Evolutionary conservation across 768 basidiomycete genomes (phyloP).

Genomic region (Boletus rufocinnamomeus): DNA sequence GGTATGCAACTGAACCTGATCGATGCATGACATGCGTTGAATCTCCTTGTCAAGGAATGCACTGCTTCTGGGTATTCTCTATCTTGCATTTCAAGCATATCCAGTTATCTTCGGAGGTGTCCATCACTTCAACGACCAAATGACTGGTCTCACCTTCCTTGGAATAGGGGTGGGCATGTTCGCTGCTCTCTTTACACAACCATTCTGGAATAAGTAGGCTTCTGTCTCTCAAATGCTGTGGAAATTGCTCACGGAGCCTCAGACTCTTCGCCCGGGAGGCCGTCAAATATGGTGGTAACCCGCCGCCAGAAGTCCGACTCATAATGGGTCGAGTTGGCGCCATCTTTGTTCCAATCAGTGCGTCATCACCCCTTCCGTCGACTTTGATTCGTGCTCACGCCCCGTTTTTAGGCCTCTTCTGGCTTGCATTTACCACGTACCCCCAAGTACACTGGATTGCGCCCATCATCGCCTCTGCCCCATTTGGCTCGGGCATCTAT

Average conservation of each 20-base stretch:
- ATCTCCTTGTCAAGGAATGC: slow-evolving; percentile 35
- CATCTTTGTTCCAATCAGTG: slow-evolving; percentile 61
- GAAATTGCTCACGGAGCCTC: not conserved
- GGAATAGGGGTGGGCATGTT: slow-evolving; percentile 54
- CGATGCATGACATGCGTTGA: not conserved
- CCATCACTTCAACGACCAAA: slow-evolving; percentile 56
- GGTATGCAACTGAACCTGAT: slow-evolving; percentile 43
- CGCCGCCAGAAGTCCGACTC: slow-evolving; percentile 68
- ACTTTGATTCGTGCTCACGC: not conserved
- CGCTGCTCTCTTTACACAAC: slow-evolving; percentile 39
- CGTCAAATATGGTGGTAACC: slow-evolving; percentile 41
- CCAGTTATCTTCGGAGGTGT: slow-evolving; percentile 50
- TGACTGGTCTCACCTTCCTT: slow-evolving; percentile 49
- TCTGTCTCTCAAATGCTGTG: not conserved
- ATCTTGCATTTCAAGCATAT: slow-evolving; percentile 58
- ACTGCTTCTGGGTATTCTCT: slow-evolving; percentile 45
- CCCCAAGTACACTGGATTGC: slow-evolving; percentile 47
- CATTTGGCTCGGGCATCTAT: slow-evolving; percentile 55
- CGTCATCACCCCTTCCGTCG: slow-evolving; percentile 12
- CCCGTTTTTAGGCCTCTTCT: slow-evolving; percentile 42
- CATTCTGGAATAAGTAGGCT: slow-evolving; percentile 45
- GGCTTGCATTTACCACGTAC: slow-evolving; percentile 58
- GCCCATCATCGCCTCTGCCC: slow-evolving; percentile 46
- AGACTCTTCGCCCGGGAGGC: slow-evolving; percentile 44
- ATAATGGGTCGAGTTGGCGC: slow-evolving; percentile 70